A percentile compares a stretch with the other conserved stretches of the same genome.
These are phyloP conservation scores for Phytophthora parvispora DNA, from an alignment of 352 stramenopile genomes.

Conservation along the genomic window DNA sequence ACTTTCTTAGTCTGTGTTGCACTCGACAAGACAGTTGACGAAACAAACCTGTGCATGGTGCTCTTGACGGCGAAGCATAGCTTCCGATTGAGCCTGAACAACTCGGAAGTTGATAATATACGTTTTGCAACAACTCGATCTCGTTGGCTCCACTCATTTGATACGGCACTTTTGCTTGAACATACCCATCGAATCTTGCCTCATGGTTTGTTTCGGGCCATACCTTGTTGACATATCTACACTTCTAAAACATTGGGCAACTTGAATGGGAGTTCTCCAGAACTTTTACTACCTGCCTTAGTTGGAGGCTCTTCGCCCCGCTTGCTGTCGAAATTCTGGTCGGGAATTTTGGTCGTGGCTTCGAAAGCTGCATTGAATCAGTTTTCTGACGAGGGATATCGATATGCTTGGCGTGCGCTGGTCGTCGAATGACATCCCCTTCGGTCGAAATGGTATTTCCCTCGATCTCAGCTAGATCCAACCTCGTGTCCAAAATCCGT, in stretches of 20 bases:
- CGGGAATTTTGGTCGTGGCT: slow-evolving; percentile 17
- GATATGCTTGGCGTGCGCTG: neutral
- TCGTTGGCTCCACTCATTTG: slow-evolving; percentile 31
- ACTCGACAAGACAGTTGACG: neutral
- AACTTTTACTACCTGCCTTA: too few species aligned
- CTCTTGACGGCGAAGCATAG: slow-evolving; percentile 58
- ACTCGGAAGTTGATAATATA: slow-evolving; percentile 70
- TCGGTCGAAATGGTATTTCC: too few species aligned
- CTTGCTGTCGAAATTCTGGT: slow-evolving; percentile 7
- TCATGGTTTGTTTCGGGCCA: too few species aligned
- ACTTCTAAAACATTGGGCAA: neutral
- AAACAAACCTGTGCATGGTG: slow-evolving; percentile 49
- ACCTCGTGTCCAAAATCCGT: neutral
- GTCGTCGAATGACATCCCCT: too few species aligned
- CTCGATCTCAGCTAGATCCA: neutral
- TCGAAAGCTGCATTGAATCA: neutral
- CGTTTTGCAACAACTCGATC: slow-evolving; percentile 54
- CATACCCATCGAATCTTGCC: neutral
- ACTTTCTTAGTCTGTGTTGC: neutral
- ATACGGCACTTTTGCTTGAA: neutral
- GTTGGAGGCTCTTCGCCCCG: neutral
- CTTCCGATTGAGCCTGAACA: slow-evolving; percentile 43
- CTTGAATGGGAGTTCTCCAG: too few species aligned
- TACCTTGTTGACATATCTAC: neutral
- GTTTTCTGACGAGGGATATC: neutral